A percentile compares a stretch with the other conserved stretches of the same genome.
phyloP scores from a whole-genome alignment of 805 yeast species.

The Metschnikowia peoriensis region DNA sequence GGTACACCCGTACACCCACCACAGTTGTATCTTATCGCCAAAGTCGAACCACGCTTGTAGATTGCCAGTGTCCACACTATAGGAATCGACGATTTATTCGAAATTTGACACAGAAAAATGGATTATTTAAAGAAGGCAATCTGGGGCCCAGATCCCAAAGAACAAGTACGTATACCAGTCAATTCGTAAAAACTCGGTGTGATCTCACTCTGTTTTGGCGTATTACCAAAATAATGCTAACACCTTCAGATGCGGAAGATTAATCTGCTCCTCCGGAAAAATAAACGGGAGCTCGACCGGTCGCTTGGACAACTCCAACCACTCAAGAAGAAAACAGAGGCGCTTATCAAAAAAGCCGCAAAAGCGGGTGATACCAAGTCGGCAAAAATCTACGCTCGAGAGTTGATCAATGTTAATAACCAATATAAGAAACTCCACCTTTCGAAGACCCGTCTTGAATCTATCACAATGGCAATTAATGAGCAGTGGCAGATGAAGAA shows the following conservation, averaged over 20 bases:
- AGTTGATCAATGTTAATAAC: conserved; percentile 66
- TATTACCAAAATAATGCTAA: conserved; percentile 3
- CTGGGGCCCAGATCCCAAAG: conserved; percentile 97
- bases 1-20: conserved; percentile 9
- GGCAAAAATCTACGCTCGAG: conserved; percentile 80
- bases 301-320: conserved; percentile 61
- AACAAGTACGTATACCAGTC: conserved; percentile 50
- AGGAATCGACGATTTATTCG: too few relatives aligned
- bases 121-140: conserved; percentile 80
- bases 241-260: conserved; percentile 59
- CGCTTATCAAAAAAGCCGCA: conserved; percentile 69
- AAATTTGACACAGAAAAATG: conserved; percentile 44
- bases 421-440: conserved; percentile 73
- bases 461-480: conserved; percentile 83
- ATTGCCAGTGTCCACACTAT: too few relatives aligned
- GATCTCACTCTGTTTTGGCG: not conserved
- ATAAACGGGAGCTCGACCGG: conserved; percentile 79
- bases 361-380: conserved; percentile 73
- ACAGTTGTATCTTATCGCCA: conserved; percentile 4
- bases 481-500: conserved; percentile 88
- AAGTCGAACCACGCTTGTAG: not conserved
- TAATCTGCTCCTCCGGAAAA: conserved; percentile 75
- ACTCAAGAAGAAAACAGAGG: conserved; percentile 72
- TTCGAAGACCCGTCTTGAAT: conserved; percentile 82
- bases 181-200: not conserved